Percentiles rank a stretch among this genome's conserved stretches.
These are phyloP conservation scores for Clausena lansium DNA, from an alignment of 345 rosid genomes.

Conservation along the genomic window DNA sequence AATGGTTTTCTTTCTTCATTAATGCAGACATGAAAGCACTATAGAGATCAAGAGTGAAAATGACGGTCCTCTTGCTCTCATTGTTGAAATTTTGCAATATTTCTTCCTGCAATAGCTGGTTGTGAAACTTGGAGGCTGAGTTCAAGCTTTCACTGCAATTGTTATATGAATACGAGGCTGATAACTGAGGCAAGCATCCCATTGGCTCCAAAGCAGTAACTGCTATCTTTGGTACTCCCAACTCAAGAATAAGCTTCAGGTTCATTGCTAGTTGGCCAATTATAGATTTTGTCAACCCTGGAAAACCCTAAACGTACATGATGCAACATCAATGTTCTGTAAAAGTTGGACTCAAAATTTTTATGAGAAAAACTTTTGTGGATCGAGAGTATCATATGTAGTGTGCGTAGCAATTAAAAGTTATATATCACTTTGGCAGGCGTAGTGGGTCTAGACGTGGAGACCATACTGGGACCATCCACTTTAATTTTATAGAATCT, in stretches of 20 bases:
- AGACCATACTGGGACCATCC: no score
- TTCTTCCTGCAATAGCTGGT: conserved; percentile 14
- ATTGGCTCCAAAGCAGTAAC: conserved; percentile 24
- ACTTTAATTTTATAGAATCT: no score
- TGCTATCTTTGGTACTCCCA: conserved; percentile 29
- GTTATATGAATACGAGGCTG: conserved; percentile 10
- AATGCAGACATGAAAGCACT: conserved; percentile 22
- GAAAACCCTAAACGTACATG: conserved; percentile 10
- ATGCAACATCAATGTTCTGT: neutral
- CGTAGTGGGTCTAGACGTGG: no score
- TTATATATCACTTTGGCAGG: no score
- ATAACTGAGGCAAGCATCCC: conserved; percentile 31
- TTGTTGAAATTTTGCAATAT: conserved; percentile 22
- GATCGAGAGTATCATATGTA: no score
- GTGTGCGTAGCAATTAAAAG: no score
- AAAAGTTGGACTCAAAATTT: no score
- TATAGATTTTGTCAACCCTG: conserved; percentile 9
- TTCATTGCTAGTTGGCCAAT: conserved; percentile 17
- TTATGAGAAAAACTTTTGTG: no score
- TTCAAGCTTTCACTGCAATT: conserved; percentile 26
- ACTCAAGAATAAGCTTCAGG: conserved; percentile 14
- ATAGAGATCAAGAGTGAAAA: conserved; percentile 29
- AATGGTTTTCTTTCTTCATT: neutral
- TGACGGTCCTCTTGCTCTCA: neutral
- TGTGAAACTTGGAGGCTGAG: conserved; percentile 21